Percentiles rank a stretch among this genome's conserved stretches.
Evolutionary conservation across 148 eudicot species (phyloP).

Genomic region (Rhododendron simsii): DNA sequence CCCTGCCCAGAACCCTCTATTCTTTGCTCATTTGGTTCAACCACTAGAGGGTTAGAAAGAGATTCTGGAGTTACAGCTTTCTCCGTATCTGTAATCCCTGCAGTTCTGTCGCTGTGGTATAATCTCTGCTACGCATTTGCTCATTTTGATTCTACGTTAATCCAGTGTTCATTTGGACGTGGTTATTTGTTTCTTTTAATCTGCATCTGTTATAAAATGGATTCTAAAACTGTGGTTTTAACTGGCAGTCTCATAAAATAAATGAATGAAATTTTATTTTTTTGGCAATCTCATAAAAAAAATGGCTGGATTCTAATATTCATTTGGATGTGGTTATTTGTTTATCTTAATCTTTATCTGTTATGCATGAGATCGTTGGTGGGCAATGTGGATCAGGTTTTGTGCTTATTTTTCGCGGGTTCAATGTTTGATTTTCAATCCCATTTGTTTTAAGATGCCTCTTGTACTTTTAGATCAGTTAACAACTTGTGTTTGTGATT

Average conservation of each 20-base stretch:
- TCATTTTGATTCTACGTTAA: neutral
- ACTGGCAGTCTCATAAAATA: no score
- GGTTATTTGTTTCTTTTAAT: neutral
- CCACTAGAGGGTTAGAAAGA: neutral
- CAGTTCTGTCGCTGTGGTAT: neutral
- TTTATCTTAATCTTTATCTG: neutral
- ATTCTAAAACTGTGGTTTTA: no score
- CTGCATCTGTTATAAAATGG: neutral
- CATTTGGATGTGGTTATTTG: neutral
- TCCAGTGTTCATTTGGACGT: neutral
- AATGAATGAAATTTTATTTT: no score
- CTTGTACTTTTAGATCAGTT: neutral
- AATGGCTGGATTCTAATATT: no score
- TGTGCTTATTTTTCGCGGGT: neutral
- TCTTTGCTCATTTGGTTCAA: neutral
- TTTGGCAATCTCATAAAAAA: no score
- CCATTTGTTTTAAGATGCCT: neutral
- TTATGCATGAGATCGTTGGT: neutral
- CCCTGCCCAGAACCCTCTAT: neutral
- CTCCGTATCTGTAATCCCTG: neutral
- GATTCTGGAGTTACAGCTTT: neutral
- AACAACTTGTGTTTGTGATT: neutral
- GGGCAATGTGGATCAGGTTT: neutral
- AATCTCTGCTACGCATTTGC: neutral
- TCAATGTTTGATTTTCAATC: neutral